Percentiles rank a stretch among this genome's conserved stretches.
Conservation (phyloP, 2,329 filamentous ascomycete genomes). For the Trichoderma gracile region DNA sequence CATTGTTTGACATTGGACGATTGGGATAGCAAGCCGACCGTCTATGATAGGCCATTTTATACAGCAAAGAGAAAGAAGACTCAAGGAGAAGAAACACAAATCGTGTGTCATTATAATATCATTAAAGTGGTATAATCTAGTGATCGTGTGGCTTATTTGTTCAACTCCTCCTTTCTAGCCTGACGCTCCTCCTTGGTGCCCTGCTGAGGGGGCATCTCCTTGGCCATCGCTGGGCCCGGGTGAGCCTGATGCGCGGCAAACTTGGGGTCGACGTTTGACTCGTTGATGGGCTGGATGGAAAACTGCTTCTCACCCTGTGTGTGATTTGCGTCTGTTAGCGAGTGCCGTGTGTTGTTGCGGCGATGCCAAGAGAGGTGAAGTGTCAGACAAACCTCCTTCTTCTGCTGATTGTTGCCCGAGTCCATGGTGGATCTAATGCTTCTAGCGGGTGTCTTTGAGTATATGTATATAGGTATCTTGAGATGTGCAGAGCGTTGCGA, state of each 20-base stretch:
- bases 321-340: slow-evolving; percentile 16
- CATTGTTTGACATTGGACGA: background rate
- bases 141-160: slow-evolving; percentile 47
- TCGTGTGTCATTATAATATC: background rate
- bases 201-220: slow-evolving; percentile 56
- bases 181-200: slow-evolving; percentile 68
- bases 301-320: slow-evolving; percentile 48
- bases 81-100: background rate
- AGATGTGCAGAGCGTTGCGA: background rate
- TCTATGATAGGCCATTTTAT: no score
- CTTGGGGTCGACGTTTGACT: slow-evolving; percentile 45
- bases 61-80: background rate
- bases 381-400: slow-evolving; percentile 27
- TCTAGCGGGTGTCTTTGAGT: background rate
- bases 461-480: background rate
- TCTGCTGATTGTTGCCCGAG: slow-evolving; percentile 29
- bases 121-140: no score
- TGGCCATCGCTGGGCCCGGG: slow-evolving; percentile 58
- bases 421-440: slow-evolving; percentile 27
- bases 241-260: slow-evolving; percentile 56
- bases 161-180: slow-evolving; percentile 65
- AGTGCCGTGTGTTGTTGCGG: background rate
- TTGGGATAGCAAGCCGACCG: background rate
- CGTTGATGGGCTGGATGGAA: slow-evolving; percentile 48
- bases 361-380: background rate